Percentiles rank a stretch among this genome's conserved stretches.
phyloP scores from a whole-genome alignment of 1,284 basidiomycete species.

The Pseudozyma pruni region DNA sequence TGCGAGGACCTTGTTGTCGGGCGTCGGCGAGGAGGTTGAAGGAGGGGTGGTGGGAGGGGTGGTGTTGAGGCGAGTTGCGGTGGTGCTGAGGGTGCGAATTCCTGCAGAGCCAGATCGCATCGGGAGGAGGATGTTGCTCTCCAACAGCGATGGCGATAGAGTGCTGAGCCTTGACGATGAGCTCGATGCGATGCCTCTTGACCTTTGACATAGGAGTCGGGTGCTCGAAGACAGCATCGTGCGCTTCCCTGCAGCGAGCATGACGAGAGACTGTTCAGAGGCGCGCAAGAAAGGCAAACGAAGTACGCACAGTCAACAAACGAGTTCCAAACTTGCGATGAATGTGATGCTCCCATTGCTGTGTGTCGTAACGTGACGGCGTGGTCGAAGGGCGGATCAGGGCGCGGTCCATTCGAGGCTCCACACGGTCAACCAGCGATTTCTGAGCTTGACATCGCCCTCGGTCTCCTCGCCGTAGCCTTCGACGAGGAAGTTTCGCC shows the following conservation, averaged over 20 bases:
- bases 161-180: not conserved
- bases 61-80: not conserved
- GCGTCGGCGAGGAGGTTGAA: not conserved
- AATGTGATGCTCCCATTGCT: constrained; percentile 22
- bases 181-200: not conserved
- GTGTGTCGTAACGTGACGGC: too few species aligned
- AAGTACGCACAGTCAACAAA: constrained; percentile 36
- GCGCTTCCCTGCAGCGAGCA: constrained; percentile 5
- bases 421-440: constrained; percentile 54
- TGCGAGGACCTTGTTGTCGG: constrained; percentile 22
- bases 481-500: constrained; percentile 34
- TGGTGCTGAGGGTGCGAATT: constrained; percentile 8
- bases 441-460: constrained; percentile 43
- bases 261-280: constrained; percentile 9
- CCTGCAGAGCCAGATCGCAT: not conserved
- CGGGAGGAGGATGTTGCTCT: not conserved
- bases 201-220: not conserved
- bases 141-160: too few species aligned
- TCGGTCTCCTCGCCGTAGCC: constrained; percentile 36
- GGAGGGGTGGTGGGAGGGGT: not conserved
- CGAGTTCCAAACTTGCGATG: not conserved
- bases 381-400: not conserved
- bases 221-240: constrained; percentile 3
- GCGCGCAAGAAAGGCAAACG: not conserved
- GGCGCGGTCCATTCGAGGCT: constrained; percentile 28